A percentile compares a stretch with the other conserved stretches of the same genome.
Evolutionary conservation across 768 basidiomycete species (phyloP).

Genomic region (Inosperma sp.): DNA sequence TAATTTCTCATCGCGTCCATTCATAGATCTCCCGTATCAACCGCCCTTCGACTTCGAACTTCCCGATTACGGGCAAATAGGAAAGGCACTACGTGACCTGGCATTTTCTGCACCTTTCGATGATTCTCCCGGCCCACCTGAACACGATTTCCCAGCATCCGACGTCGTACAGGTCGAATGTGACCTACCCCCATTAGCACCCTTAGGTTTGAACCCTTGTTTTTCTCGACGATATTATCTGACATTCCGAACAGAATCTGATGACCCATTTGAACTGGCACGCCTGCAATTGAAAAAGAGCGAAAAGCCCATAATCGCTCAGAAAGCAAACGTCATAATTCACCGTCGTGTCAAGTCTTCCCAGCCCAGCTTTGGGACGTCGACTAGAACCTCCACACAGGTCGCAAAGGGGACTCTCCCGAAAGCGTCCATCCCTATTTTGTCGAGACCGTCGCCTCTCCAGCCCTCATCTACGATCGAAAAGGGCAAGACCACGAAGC

Average conservation of each 20-base stretch:
- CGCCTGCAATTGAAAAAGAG: slow-evolving; percentile 2
- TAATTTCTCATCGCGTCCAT: background rate
- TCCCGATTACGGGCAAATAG: slow-evolving; percentile 40
- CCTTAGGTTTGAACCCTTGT: slow-evolving; percentile 3
- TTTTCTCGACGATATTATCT: background rate
- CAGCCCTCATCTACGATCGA: too few relatives aligned
- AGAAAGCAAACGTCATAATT: background rate
- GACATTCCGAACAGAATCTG: slow-evolving; percentile 2
- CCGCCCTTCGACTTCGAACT: slow-evolving; percentile 43
- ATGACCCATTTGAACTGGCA: slow-evolving; percentile 12
- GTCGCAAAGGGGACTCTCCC: background rate
- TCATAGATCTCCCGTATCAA: slow-evolving; percentile 37
- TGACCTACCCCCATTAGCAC: slow-evolving; percentile 4
- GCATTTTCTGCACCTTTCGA: slow-evolving; percentile 32
- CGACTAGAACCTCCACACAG: background rate
- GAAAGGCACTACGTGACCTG: slow-evolving; percentile 29
- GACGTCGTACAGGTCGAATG: background rate
- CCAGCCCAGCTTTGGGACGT: background rate
- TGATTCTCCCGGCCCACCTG: slow-evolving; percentile 5
- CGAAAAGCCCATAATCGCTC: background rate
- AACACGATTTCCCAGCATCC: background rate
- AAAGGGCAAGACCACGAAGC: too few relatives aligned
- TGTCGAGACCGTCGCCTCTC: too few relatives aligned
- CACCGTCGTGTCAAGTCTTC: slow-evolving; percentile 4
- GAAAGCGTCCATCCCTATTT: background rate